These are phyloP conservation scores for Exophiala lecanii-corni DNA, from an alignment of 2,329 filamentous ascomycete genomes.

Conservation along the genomic window DNA sequence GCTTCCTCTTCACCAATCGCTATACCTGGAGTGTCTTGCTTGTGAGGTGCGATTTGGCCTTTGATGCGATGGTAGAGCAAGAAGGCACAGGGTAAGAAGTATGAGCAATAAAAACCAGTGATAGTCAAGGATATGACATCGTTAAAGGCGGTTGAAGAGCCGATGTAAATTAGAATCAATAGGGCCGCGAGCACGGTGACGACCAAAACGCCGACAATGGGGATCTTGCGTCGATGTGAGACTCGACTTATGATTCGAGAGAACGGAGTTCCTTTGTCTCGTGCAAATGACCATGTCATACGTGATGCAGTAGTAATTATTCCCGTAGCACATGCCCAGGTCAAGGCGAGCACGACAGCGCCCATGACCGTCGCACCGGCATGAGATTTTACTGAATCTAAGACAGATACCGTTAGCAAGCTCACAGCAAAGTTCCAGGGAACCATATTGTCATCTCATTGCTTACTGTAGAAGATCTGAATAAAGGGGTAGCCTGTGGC, in stretches of 20 bases:
- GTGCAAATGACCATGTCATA: constrained; percentile 28
- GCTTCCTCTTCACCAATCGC: constrained; percentile 10
- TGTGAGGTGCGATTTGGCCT: constrained; percentile 36
- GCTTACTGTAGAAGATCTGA: constrained; percentile 28
- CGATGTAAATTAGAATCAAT: constrained; percentile 28
- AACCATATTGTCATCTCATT: no score
- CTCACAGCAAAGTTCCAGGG: no score
- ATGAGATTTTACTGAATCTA: constrained; percentile 23
- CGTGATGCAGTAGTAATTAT: constrained; percentile 26
- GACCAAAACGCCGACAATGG: constrained; percentile 17
- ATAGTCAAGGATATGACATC: constrained; percentile 31
- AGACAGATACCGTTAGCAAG: no score
- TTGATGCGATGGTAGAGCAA: constrained; percentile 34
- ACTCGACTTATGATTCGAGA: constrained; percentile 29
- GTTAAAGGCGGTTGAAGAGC: constrained; percentile 27
- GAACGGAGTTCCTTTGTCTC: constrained; percentile 25
- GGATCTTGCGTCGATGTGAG: constrained; percentile 17
- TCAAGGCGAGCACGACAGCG: constrained; percentile 26
- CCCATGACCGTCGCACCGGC: constrained; percentile 28
- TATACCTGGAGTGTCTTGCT: constrained; percentile 20
- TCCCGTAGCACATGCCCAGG: constrained; percentile 27
- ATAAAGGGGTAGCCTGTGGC: constrained; percentile 33
- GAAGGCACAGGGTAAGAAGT: constrained; percentile 32
- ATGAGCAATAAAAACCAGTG: constrained; percentile 35
- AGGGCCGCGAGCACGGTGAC: constrained; percentile 19